These are phyloP conservation scores for Colletotrichum sp. DNA, from an alignment of 2,329 filamentous ascomycete species.

Conservation along the genomic window DNA sequence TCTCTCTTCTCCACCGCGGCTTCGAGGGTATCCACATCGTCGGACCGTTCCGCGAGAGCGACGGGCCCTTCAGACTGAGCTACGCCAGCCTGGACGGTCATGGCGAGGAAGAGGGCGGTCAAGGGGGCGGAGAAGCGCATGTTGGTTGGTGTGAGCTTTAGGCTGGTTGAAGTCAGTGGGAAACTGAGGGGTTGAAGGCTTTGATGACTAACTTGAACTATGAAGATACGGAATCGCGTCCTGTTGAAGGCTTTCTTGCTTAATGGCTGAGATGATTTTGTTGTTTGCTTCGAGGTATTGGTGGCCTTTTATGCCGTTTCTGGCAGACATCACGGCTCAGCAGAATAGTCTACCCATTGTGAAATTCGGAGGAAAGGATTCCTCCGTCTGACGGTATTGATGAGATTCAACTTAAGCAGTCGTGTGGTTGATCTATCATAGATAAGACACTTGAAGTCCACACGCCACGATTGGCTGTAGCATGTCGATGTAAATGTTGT, in stretches of 20 bases:
- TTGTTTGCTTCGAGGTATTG: background rate
- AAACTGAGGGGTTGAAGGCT: background rate
- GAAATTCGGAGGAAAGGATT: background rate
- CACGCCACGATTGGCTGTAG: background rate
- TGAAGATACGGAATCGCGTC: background rate
- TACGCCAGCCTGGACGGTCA: background rate
- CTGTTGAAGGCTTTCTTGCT: background rate
- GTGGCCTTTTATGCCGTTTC: background rate
- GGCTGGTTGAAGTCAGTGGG: background rate
- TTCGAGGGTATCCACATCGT: background rate
- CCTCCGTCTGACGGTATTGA: background rate
- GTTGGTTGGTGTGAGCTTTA: background rate
- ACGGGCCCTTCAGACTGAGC: background rate
- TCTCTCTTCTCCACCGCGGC: background rate
- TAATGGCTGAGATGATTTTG: background rate
- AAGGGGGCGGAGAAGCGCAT: slow-evolving; percentile 16
- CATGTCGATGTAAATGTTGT: background rate
- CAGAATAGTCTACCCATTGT: background rate
- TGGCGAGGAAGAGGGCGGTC: background rate
- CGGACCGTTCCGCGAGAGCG: background rate
- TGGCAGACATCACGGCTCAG: background rate
- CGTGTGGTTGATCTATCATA: background rate
- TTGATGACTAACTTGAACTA: background rate
- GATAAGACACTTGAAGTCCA: background rate
- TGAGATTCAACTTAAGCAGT: background rate